Conservation (phyloP, 2,329 filamentous ascomycete species). For the Sporothrix pseudoabietina region DNA sequence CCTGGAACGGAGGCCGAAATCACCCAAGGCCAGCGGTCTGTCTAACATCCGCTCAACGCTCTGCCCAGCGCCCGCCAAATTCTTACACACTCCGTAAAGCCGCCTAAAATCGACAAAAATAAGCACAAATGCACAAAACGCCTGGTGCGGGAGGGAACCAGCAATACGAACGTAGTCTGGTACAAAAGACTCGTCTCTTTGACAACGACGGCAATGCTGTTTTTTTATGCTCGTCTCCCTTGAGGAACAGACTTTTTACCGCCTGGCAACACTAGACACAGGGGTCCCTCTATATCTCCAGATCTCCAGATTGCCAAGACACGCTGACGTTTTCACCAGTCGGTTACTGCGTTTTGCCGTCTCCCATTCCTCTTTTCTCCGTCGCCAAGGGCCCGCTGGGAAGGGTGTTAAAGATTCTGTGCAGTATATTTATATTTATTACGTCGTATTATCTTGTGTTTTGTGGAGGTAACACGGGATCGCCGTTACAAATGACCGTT, state of each 20-base stretch:
- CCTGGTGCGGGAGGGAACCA: constrained; percentile 11
- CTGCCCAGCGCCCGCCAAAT: not conserved
- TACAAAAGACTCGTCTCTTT: not conserved
- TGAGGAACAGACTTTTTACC: not conserved
- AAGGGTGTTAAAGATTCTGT: not conserved
- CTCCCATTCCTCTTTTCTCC: not conserved
- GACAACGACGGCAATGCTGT: not conserved
- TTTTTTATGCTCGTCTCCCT: not conserved
- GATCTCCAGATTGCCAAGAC: constrained; percentile 3
- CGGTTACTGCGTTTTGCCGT: not conserved
- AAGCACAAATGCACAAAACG: constrained; percentile 1
- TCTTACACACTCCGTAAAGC: not conserved
- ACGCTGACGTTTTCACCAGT: constrained; percentile 8
- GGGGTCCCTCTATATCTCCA: not conserved
- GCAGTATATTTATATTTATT: no score
- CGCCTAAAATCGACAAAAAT: constrained; percentile 8
- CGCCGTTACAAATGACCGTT: not conserved
- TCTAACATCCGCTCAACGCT: not conserved
- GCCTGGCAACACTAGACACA: no score
- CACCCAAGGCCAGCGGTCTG: not conserved
- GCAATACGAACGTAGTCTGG: not conserved
- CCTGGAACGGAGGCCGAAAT: not conserved
- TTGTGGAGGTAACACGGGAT: not conserved
- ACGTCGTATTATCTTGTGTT: no score
- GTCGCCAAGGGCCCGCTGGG: not conserved